These are phyloP conservation scores for Iberis pinnata DNA, from an alignment of 345 rosid genomes.

Conservation along the genomic window DNA sequence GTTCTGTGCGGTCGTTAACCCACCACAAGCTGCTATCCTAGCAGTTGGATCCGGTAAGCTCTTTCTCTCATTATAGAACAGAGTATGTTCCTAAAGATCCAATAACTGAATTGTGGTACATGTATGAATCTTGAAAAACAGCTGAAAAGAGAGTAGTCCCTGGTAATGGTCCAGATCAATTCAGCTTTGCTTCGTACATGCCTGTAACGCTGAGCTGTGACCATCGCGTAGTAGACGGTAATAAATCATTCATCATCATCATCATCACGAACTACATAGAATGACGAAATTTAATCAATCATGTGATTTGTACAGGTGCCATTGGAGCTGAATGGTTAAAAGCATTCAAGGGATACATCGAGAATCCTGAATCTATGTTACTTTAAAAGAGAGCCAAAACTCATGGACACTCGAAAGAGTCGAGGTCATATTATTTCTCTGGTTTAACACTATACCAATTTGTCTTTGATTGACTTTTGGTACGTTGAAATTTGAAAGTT, in stretches of 20 bases:
- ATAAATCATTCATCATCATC: neutral
- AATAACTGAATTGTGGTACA: neutral
- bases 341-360: conserved; percentile 86
- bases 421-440: neutral
- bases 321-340: conserved; percentile 96
- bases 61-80: conserved; percentile 13
- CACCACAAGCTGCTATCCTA: conserved; percentile 94
- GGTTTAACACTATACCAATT: conserved; percentile 22
- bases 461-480: conserved; percentile 4
- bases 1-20: conserved; percentile 89
- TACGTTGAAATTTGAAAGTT: conserved; percentile 7
- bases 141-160: conserved; percentile 94
- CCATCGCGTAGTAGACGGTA: conserved; percentile 98
- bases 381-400: conserved; percentile 36
- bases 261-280: neutral
- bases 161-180: conserved; percentile 56
- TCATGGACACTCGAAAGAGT: neutral
- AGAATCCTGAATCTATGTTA: conserved; percentile 93
- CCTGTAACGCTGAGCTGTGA: conserved; percentile 89
- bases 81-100: neutral
- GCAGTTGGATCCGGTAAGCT: conserved; percentile 85
- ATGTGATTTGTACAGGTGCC: conserved; percentile 85
- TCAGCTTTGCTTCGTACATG: conserved; percentile 69
- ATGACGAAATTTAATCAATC: no score
- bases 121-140: conserved; percentile 28